Evolutionary conservation across 768 basidiomycete species (phyloP).

Genomic region (Trametes meyenii): DNA sequence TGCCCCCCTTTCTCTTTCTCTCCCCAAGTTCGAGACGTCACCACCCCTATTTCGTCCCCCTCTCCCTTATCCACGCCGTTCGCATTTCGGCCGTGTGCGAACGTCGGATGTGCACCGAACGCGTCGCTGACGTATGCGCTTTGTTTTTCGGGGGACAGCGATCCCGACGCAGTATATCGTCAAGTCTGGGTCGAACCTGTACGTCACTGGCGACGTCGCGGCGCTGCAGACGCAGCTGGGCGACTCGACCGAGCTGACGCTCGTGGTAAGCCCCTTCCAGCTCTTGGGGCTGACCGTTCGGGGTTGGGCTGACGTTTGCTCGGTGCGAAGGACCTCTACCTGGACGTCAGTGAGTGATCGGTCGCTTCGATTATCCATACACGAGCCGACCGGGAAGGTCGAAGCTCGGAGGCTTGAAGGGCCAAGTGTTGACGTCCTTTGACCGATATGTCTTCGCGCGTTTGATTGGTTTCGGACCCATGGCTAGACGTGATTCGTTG

Average conservation of each 20-base stretch:
- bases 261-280: slow-evolving; percentile 4
- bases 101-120: too few relatives aligned
- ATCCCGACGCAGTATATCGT: slow-evolving; percentile 11
- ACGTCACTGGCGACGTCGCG: slow-evolving; percentile 22
- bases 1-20: not conserved
- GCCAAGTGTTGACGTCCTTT: too few relatives aligned
- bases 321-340: not conserved
- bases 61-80: too few relatives aligned
- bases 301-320: not conserved
- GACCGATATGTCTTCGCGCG: too few relatives aligned
- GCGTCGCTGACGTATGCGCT: too few relatives aligned
- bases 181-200: slow-evolving; percentile 9
- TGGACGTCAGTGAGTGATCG: slow-evolving; percentile 3
- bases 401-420: not conserved
- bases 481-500: too few relatives aligned
- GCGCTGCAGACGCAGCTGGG: slow-evolving; percentile 18
- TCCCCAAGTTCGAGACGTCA: not conserved
- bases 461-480: too few relatives aligned
- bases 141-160: not conserved
- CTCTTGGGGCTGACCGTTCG: not conserved
- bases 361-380: not conserved
- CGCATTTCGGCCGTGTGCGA: too few relatives aligned
- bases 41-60: too few relatives aligned
- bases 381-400: not conserved
- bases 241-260: not conserved